Evolutionary conservation across 1,284 basidiomycete genomes (phyloP), one percentile per base, ranked within the genome.

Genomic region (Marasmius oreades): DNA sequence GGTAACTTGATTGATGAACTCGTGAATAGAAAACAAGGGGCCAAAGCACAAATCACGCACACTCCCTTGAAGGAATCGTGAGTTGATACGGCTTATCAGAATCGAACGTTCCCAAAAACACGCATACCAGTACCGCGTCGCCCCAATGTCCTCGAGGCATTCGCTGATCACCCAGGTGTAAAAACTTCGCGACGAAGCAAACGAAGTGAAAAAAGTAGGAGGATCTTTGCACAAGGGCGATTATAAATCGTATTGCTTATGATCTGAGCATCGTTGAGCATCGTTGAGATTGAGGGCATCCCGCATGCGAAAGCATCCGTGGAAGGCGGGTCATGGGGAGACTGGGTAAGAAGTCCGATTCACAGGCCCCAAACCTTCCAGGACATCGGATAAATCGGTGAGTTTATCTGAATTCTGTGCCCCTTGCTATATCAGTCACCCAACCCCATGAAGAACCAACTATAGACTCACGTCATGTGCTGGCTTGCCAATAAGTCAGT

Each of bases 311-410:
- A 56, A 52, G 16, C 44, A 14, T 55, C 57, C 57, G 57, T 50
- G 33, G 48, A 45, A 52, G 57, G 44, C 57, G 57, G 57, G 48
- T 37, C 42, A 51, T 44, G 28, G 12, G 34, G 47, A 50, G 47
- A 5, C 24, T 50, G 47, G 20, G 47, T 31, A 26, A 28, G 24
- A 14, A 31, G 24, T 31, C 47, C 47, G 47, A 50, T 26, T 50
- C 47, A 39, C 54, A 28, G 28, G 34, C 23, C 22, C 20, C 22
- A 28, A 53, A 57, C 55, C 26, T 56, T 53, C 54, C 53, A 55
- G 55, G 37, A 46, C 33, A 31, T 55, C 48, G 53, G 53, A 36
- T 55, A 44, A 48, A 59, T 59, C 57, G 53, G 63, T 64, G 57
- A 58, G 63, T 53, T 58, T 48, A 50, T 62, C 53, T 47, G 24